phyloP scores from a whole-genome alignment of 352 stramenopile species.

The Globisporangium irregulare region DNA sequence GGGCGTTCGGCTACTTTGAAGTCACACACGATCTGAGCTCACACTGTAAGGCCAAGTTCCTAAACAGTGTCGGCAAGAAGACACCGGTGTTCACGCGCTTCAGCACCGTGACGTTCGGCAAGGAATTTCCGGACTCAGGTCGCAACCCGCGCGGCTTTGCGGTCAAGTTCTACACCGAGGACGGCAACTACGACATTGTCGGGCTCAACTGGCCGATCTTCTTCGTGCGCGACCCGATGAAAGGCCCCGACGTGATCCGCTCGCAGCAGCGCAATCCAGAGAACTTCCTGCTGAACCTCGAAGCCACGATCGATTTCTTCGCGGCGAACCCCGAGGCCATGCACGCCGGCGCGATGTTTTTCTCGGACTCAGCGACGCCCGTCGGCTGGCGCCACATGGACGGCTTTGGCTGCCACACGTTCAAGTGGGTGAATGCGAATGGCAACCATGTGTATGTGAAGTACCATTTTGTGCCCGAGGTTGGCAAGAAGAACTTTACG shows the following conservation, averaged over 20 bases:
- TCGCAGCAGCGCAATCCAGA: conserved; percentile 88
- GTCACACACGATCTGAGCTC: conserved; percentile 61
- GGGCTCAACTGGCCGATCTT: conserved; percentile 94
- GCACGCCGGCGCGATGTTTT: conserved; percentile 87
- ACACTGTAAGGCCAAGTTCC: conserved; percentile 74
- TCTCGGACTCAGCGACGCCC: conserved; percentile 84
- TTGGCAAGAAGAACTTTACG: conserved; percentile 84
- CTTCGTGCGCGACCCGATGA: conserved; percentile 89
- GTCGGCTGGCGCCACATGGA: conserved; percentile 90
- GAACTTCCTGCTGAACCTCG: conserved; percentile 75
- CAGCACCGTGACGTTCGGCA: conserved; percentile 59
- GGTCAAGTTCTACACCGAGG: conserved; percentile 93
- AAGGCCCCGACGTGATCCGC: conserved; percentile 91
- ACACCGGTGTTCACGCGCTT: conserved; percentile 84
- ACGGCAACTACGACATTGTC: conserved; percentile 92
- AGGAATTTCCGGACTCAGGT: conserved; percentile 73
- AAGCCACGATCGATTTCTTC: conserved; percentile 91
- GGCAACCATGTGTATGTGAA: conserved; percentile 87
- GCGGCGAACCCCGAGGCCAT: conserved; percentile 83
- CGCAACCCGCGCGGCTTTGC: conserved; percentile 89
- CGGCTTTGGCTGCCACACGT: conserved; percentile 91
- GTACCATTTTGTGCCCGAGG: conserved; percentile 92
- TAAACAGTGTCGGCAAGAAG: conserved; percentile 68
- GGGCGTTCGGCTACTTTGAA: conserved; percentile 91
- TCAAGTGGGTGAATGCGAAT: conserved; percentile 85